Percentiles rank a stretch among this genome's conserved stretches.
These are phyloP conservation scores for Debaryomycetaceae sp. DNA, from an alignment of 1,139 yeast genomes.

Conservation along the genomic window DNA sequence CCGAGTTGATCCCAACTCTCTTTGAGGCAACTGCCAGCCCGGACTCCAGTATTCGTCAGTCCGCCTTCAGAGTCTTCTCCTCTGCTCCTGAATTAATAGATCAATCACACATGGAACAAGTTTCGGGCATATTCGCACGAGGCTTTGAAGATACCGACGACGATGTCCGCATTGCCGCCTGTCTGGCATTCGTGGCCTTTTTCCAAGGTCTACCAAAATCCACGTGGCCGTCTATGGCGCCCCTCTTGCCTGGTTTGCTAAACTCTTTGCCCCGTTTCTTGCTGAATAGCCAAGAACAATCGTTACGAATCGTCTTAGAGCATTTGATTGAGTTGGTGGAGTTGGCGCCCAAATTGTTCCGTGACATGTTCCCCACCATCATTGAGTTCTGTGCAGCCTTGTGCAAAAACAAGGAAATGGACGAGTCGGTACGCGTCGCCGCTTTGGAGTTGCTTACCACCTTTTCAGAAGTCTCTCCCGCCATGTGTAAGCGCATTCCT, in stretches of 20 bases:
- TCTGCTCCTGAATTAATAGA: conserved; percentile 74
- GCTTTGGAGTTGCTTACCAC: conserved; percentile 83
- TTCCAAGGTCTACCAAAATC: conserved; percentile 73
- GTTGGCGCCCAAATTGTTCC: conserved; percentile 89
- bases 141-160: conserved; percentile 77
- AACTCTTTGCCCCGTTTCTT: conserved; percentile 82
- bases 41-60: conserved; percentile 73
- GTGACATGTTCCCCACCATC: conserved; percentile 78
- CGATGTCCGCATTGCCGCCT: conserved; percentile 83
- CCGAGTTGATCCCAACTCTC: conserved; percentile 64
- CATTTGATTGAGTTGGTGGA: conserved; percentile 83
- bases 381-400: conserved; percentile 77
- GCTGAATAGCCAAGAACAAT: conserved; percentile 65
- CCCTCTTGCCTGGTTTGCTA: conserved; percentile 70
- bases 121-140: conserved; percentile 59
- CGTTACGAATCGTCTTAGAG: conserved; percentile 81
- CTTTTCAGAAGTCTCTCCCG: conserved; percentile 87
- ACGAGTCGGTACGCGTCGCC: conserved; percentile 67
- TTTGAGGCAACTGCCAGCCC: conserved; percentile 54
- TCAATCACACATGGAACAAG: conserved; percentile 40
- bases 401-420: conserved; percentile 71
- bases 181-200: conserved; percentile 84
- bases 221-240: conserved; percentile 66
- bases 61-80: conserved; percentile 82
- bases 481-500: conserved; percentile 81